Conservation (phyloP, 2,329 filamentous ascomycete genomes). For the Neofusicoccum umdonicola region DNA sequence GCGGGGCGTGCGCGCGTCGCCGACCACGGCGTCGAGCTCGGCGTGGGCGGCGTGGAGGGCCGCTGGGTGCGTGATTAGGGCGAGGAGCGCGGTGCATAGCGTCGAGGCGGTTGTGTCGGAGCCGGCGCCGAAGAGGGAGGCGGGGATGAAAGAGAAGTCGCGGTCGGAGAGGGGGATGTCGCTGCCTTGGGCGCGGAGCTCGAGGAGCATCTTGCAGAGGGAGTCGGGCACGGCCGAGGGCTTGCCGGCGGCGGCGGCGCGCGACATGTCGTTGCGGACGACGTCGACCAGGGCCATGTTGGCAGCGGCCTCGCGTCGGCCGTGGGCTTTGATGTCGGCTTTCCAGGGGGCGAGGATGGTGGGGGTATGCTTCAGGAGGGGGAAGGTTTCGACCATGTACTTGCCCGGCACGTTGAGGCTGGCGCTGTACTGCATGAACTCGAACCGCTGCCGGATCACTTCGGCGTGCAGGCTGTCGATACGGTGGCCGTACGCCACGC, state of each 20-base stretch:
- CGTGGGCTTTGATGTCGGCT: slow-evolving; percentile 41
- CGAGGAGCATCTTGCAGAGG: slow-evolving; percentile 45
- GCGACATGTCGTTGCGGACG: slow-evolving; percentile 40
- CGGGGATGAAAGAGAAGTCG: slow-evolving; percentile 46
- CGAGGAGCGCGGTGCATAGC: slow-evolving; percentile 49
- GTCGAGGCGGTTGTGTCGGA: slow-evolving; percentile 52
- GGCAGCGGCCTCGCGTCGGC: slow-evolving; percentile 37
- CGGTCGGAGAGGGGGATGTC: slow-evolving; percentile 33
- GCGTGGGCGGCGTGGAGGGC: slow-evolving; percentile 44
- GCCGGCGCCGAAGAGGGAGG: slow-evolving; percentile 48
- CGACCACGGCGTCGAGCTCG: slow-evolving; percentile 39
- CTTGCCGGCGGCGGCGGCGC: slow-evolving; percentile 20
- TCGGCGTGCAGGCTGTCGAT: slow-evolving; percentile 48
- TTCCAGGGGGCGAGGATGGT: slow-evolving; percentile 49
- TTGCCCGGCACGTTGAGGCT: slow-evolving; percentile 48
- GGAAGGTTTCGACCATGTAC: slow-evolving; percentile 49
- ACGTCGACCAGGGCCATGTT: slow-evolving; percentile 44
- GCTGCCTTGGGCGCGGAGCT: slow-evolving; percentile 36
- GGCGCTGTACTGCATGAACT: slow-evolving; percentile 50
- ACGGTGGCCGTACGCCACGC: slow-evolving; percentile 51
- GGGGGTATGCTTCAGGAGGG: slow-evolving; percentile 44
- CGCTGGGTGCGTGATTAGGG: slow-evolving; percentile 49
- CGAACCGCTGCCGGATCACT: slow-evolving; percentile 48
- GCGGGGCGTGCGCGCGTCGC: slow-evolving; percentile 29
- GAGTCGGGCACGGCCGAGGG: slow-evolving; percentile 38